These are phyloP conservation scores for Amoeboaphelidium occidentale DNA, from an alignment of 371 early-diverging fungal genomes.

Conservation along the genomic window DNA sequence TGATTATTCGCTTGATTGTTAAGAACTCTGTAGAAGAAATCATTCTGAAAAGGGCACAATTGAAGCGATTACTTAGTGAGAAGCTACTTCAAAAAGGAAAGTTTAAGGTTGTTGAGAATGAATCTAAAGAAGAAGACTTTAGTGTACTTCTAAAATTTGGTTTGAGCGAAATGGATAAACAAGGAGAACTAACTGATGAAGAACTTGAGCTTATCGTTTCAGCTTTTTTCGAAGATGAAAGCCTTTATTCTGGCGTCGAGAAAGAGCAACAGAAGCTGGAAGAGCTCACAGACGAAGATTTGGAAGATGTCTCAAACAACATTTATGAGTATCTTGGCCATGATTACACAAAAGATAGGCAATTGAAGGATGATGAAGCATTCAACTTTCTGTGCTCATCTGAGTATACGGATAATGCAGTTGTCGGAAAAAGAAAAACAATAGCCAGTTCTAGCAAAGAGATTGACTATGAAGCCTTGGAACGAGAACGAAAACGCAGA, in stretches of 20 bases:
- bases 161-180: constrained; percentile 91
- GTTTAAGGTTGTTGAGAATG: constrained; percentile 3
- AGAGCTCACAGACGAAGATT: too few relatives aligned
- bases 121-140: constrained; percentile 11
- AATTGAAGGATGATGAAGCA: not conserved
- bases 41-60: constrained; percentile 86
- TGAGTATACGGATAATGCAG: not conserved
- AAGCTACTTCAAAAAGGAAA: constrained; percentile 67
- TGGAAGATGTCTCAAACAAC: too few relatives aligned
- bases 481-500: not conserved
- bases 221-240: not conserved
- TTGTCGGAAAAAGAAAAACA: not conserved
- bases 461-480: not conserved
- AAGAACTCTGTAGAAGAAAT: constrained; percentile 96
- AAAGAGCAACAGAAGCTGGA: constrained; percentile 55
- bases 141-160: constrained; percentile 60
- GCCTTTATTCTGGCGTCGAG: too few relatives aligned
- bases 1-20: constrained; percentile 91
- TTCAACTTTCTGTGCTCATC: not conserved
- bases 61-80: constrained; percentile 71
- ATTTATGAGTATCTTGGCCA: not conserved
- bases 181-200: constrained; percentile 19
- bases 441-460: not conserved
- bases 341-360: not conserved
- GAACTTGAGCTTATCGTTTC: not conserved